phyloP scores from a whole-genome alignment of 768 basidiomycete genomes.

The Hysterangium stoloniferum region DNA sequence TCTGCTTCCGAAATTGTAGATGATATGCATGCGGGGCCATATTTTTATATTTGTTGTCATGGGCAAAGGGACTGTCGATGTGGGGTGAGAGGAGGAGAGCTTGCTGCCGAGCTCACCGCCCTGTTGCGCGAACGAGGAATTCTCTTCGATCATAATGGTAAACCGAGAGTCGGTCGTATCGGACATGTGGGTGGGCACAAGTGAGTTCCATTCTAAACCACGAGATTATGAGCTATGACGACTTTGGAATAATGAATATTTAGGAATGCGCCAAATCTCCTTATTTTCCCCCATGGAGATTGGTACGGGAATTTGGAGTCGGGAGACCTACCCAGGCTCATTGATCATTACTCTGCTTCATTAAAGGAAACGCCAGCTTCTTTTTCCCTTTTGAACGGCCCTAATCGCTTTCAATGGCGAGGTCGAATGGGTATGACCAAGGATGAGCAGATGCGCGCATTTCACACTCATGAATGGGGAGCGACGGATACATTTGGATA shows the following conservation, averaged over 20 bases:
- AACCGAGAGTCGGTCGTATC: conserved; percentile 48
- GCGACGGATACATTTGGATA: neutral
- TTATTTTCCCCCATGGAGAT: conserved; percentile 65
- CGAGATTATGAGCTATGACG: neutral
- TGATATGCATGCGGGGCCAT: conserved; percentile 21
- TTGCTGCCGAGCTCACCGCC: conserved; percentile 44
- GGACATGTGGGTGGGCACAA: conserved; percentile 82
- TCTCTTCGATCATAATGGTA: conserved; percentile 15
- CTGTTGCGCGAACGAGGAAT: conserved; percentile 39
- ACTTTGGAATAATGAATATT: neutral
- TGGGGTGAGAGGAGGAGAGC: conserved; percentile 51
- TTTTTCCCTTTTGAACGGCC: conserved; percentile 32
- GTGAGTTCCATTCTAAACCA: conserved; percentile 33
- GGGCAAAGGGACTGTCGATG: conserved; percentile 74
- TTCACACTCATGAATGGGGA: neutral
- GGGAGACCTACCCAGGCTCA: conserved; percentile 44
- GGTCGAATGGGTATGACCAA: conserved; percentile 63
- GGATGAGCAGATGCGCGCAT: conserved; percentile 41
- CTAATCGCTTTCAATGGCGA: conserved; percentile 43
- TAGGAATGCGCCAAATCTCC: conserved; percentile 62
- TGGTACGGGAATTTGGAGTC: conserved; percentile 61
- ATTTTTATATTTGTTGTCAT: conserved; percentile 74
- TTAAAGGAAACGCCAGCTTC: conserved; percentile 16
- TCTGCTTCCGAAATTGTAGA: neutral
- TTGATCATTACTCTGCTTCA: conserved; percentile 29